Evolutionary conservation across 2,329 filamentous ascomycete species (phyloP), one percentile per base, ranked within the genome.

Genomic region (Neopestalotiopsis sp.): DNA sequence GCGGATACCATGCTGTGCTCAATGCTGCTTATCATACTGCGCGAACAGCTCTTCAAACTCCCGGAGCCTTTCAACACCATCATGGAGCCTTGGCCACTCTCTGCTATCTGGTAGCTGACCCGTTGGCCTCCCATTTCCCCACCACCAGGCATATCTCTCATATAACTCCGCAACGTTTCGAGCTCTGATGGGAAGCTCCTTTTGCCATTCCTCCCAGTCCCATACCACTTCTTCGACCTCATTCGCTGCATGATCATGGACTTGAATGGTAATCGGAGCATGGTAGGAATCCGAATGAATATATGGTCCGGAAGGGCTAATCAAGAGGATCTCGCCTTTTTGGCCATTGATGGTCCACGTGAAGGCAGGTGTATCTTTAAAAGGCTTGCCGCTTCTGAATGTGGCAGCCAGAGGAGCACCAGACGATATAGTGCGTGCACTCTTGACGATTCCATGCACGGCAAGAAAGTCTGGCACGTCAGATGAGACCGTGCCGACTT

Each of bases 101-200:
- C 76, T 71, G 14, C 74, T 72, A 70, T 77, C 79, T 4, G 70
- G 28, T 4, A 74, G 59, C 10, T 69, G 67, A 1, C 70, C 71
- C 49, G 66, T 1, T 70, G 66, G 32, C 42, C 68, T 3, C 3
- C 71, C 71, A 3, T 62, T 69, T 67, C 73, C 71, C 72, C 72
- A 73, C 72, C 74, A 75, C 45, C 66, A 58, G 56, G 85, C 85
- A 78, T 84, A 89, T 1, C 80, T 81, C 72, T 91, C 89, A 77
- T 90, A 91, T 0, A 89, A 72, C 24, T 81, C 82, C 0, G 83
- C 89, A 34, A 91, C 84, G 71, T 84, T 86, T 66, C 85, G 81
- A 1, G 81, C 82, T 3, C 78, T 72, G 1, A 82, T 45, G 0
- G 85, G 82, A 20, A 88, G 69, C 12, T 83, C 80, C 12, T 82